Conservation (phyloP, 1,284 basidiomycete species). For the Sporisorium sorghi region DNA sequence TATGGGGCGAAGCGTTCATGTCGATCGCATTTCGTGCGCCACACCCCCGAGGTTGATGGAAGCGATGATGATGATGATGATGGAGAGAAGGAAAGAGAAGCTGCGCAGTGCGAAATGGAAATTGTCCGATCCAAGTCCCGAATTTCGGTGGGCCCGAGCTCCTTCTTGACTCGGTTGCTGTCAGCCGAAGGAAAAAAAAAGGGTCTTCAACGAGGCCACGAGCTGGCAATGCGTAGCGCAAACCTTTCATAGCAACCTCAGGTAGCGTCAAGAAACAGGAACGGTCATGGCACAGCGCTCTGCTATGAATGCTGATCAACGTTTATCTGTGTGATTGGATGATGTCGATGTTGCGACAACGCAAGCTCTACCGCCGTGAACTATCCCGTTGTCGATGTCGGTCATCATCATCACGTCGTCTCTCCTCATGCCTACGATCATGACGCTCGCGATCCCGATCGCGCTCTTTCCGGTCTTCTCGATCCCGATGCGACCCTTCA, state of each 20-base stretch:
- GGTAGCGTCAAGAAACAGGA: neutral
- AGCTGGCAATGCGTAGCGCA: no score
- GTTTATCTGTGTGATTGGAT: neutral
- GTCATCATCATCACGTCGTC: slow-evolving; percentile 10
- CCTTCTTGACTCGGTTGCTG: neutral
- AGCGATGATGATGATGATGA: no score
- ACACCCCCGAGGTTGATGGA: no score
- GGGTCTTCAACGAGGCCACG: neutral
- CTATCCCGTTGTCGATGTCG: slow-evolving; percentile 13
- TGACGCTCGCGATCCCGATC: slow-evolving; percentile 17
- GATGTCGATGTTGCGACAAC: neutral
- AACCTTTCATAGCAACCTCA: no score
- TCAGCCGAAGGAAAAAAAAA: neutral
- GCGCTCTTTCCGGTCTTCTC: slow-evolving; percentile 7
- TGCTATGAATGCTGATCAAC: neutral
- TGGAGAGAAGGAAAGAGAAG: neutral
- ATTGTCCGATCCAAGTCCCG: slow-evolving; percentile 4
- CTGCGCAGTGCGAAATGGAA: no score
- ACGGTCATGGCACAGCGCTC: neutral
- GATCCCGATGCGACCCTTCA: slow-evolving; percentile 12
- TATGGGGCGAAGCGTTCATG: slow-evolving; percentile 35
- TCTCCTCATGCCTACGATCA: slow-evolving; percentile 8
- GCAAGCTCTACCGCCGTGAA: slow-evolving; percentile 13
- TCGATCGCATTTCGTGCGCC: slow-evolving; percentile 27
- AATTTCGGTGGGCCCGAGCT: neutral